These are phyloP conservation scores for Ophiostoma triangulosporum DNA, from an alignment of 2,329 filamentous ascomycete species.

Conservation along the genomic window DNA sequence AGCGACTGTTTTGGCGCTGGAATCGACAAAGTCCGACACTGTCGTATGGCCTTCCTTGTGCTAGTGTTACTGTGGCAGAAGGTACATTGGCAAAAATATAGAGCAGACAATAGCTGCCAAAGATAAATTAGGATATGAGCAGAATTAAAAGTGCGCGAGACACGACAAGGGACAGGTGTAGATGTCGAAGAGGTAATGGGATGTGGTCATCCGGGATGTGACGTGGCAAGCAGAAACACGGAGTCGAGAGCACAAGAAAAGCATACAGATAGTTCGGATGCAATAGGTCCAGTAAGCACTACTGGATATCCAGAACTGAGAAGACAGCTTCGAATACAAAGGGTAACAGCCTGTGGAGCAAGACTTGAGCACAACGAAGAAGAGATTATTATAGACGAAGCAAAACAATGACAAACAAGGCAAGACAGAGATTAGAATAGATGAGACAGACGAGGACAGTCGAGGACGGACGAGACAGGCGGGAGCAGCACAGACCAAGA, in stretches of 20 bases:
- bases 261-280: too few species aligned
- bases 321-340: neutral
- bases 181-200: neutral
- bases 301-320: too few species aligned
- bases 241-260: too few species aligned
- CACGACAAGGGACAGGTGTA: neutral
- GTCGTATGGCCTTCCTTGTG: neutral
- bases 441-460: neutral
- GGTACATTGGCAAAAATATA: slow-evolving; percentile 1
- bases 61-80: slow-evolving; percentile 1
- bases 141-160: neutral
- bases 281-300: too few species aligned
- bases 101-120: neutral
- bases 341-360: too few species aligned
- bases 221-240: too few species aligned
- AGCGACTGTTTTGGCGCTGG: neutral
- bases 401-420: neutral
- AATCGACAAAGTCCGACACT: neutral
- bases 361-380: neutral
- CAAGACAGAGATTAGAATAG: neutral
- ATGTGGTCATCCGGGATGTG: too few species aligned
- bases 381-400: too few species aligned
- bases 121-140: neutral
- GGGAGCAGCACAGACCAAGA: too few species aligned
- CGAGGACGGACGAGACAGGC: neutral